Conservation (phyloP, 352 stramenopile species). For the Pythium insidiosum region DNA sequence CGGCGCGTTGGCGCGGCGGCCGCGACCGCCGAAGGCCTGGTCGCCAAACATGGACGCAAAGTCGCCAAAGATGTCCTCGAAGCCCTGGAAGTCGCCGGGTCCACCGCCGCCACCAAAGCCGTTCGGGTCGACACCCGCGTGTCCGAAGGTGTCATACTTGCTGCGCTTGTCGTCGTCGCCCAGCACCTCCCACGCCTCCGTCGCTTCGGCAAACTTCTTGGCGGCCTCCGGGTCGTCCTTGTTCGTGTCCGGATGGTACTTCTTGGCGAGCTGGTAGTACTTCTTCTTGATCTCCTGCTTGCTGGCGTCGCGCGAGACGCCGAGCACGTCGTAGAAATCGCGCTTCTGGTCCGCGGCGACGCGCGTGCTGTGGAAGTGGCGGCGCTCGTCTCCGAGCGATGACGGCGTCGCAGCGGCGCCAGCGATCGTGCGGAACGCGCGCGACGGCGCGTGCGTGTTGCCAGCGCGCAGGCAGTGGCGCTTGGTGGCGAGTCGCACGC, state of each 20-base stretch:
- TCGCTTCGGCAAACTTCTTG: constrained; percentile 91
- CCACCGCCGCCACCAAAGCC: constrained; percentile 40
- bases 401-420: neutral
- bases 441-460: constrained; percentile 5
- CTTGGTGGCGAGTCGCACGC: no score
- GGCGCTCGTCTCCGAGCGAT: neutral
- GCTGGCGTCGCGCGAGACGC: constrained; percentile 77
- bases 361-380: constrained; percentile 60
- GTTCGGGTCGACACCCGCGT: constrained; percentile 92
- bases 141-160: constrained; percentile 93
- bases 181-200: constrained; percentile 92
- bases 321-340: constrained; percentile 97
- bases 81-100: constrained; percentile 57
- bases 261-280: constrained; percentile 95
- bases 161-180: constrained; percentile 90
- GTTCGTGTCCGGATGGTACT: constrained; percentile 98
- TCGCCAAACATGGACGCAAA: constrained; percentile 75
- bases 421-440: neutral
- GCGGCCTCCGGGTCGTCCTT: constrained; percentile 86
- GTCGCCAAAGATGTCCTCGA: constrained; percentile 79
- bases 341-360: constrained; percentile 59
- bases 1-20: constrained; percentile 56
- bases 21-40: constrained; percentile 57
- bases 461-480: constrained; percentile 10
- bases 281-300: constrained; percentile 98